These are phyloP conservation scores for Starmerella apis DNA, from an alignment of 805 yeast genomes.

Conservation along the genomic window DNA sequence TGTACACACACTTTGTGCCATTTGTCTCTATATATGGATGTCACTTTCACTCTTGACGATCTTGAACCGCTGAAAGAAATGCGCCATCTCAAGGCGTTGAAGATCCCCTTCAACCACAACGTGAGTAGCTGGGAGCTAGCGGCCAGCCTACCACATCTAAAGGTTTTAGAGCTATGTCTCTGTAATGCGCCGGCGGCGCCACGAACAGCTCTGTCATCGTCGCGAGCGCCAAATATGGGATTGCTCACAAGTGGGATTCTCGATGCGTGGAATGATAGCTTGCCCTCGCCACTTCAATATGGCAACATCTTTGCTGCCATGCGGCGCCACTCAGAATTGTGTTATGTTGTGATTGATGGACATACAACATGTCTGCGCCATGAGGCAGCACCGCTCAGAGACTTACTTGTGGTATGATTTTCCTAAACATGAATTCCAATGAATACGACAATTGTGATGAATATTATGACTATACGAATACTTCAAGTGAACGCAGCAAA, in stretches of 20 bases:
- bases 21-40: slow-evolving; percentile 13
- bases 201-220: background rate
- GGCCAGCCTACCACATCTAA: slow-evolving; percentile 10
- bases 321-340: slow-evolving; percentile 13
- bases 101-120: slow-evolving; percentile 20
- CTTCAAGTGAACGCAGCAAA: too few relatives aligned
- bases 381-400: slow-evolving; percentile 6
- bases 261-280: slow-evolving; percentile 21
- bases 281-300: slow-evolving; percentile 21
- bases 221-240: slow-evolving; percentile 14
- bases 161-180: slow-evolving; percentile 14
- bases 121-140: slow-evolving; percentile 21
- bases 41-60: slow-evolving; percentile 16
- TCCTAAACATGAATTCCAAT: too few relatives aligned
- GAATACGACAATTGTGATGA: too few relatives aligned
- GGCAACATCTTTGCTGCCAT: slow-evolving; percentile 16
- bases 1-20: slow-evolving; percentile 11
- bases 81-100: slow-evolving; percentile 9
- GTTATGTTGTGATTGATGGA: slow-evolving; percentile 22
- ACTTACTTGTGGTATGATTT: background rate
- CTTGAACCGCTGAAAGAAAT: slow-evolving; percentile 12
- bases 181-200: background rate
- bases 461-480: background rate
- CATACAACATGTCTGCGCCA: slow-evolving; percentile 5
- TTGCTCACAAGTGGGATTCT: slow-evolving; percentile 21